Base-by-base conservation (phyloP, 257 asterid species). In the Dorcoceras hygrometricum region DNA sequence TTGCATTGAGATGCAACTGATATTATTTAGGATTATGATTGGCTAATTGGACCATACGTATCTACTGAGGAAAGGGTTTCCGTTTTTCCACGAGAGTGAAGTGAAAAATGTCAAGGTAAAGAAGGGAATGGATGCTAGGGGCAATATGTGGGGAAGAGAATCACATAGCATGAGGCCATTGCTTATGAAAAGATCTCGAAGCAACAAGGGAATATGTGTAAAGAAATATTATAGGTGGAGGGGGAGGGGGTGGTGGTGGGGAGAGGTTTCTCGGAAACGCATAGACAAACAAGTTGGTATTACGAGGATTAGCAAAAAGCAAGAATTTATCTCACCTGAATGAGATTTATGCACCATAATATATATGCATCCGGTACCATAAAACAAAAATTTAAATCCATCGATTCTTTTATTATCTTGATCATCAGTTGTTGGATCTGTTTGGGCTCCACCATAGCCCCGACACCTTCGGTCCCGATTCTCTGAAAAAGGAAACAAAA, bases 251-350 rank as follows among this genome's bases (percentile, higher is more conserved):
- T 36, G 54, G 54, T 51, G 31, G 57, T 60, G 70, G 74, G 66
- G 19, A 65, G 67, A 74, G 67, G 65, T 60, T 64, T 23, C 28
- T 27, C 16, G 31, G 18, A 51, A 24, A 63, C 57, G 60, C 54
- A 63, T 57, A 70, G 55, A 53, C 31, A 64, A 75, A 62, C 51
- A 60, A 72, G 70, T 73, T 73, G 76, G 75, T 59, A 63, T 54
- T 50, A 74, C 64, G 59, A 72, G 71, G 76, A 69, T 59, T 71
- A 70, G 59, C 66, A 64, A 64, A 39, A 57, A 58, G 58, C 12
- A 26, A 62, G 26, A 24, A 56, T 20, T 23, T 27, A 34, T 2
- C 56, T 48, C 11, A 43, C 25, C 8, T 1, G 26, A 29, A 29
- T 7, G 46, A 34, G 14, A 3, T 3, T 28, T 28, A 28, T 1